Evolutionary conservation across 2,329 filamentous ascomycete species (phyloP).

Genomic region (Penicillium hordei): DNA sequence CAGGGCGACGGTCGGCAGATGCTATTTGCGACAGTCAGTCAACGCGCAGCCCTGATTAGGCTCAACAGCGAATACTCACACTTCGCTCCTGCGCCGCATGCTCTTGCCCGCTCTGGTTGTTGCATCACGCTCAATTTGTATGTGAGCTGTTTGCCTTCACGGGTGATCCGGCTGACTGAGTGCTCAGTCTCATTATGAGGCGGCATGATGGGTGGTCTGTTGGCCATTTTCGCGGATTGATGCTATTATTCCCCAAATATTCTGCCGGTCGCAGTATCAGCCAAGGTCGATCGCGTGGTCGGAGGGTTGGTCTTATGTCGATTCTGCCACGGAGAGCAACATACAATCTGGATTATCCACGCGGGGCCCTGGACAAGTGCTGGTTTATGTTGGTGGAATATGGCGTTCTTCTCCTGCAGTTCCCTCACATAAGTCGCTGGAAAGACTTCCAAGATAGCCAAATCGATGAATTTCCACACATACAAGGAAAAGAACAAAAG

Average conservation of each 20-base stretch:
- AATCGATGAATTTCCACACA: not conserved
- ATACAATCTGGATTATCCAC: not conserved
- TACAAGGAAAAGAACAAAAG: not conserved
- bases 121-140: slow-evolving; percentile 87
- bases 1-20: slow-evolving; percentile 83
- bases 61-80: slow-evolving; percentile 57
- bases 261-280: slow-evolving; percentile 16
- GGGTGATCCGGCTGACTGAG: slow-evolving; percentile 60
- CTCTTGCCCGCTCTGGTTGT: slow-evolving; percentile 89
- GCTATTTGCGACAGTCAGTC: slow-evolving; percentile 49
- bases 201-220: slow-evolving; percentile 38
- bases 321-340: not conserved
- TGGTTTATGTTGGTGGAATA: not conserved
- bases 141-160: slow-evolving; percentile 72
- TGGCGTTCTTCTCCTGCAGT: not conserved
- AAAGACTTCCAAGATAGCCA: not conserved
- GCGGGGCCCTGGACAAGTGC: not conserved
- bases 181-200: slow-evolving; percentile 57
- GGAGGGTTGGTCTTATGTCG: not conserved
- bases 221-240: slow-evolving; percentile 42
- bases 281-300: not conserved
- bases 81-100: slow-evolving; percentile 92
- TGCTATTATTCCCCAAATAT: not conserved
- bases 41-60: not conserved
- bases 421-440: not conserved